A percentile compares a stretch with the other conserved stretches of the same genome.
phyloP scores from a whole-genome alignment of 2,329 filamentous ascomycete species.

The Fragosphaeria purpurea region DNA sequence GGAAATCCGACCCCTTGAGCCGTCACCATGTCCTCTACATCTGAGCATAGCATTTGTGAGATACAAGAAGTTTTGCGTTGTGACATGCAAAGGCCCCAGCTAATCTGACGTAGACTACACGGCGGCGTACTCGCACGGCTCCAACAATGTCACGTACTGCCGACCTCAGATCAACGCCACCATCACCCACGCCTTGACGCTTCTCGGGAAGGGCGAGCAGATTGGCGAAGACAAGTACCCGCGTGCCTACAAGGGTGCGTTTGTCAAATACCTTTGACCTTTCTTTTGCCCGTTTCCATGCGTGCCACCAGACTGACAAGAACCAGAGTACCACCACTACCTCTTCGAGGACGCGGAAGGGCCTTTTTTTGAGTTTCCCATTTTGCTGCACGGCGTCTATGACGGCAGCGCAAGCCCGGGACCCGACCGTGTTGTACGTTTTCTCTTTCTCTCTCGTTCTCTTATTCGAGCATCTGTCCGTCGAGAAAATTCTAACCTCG shows the following conservation, averaged over 20 bases:
- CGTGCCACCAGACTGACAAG: not conserved
- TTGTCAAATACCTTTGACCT: not conserved
- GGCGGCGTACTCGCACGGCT: constrained; percentile 6
- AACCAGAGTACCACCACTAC: constrained; percentile 2
- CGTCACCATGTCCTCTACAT: too few species aligned
- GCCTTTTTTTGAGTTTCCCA: constrained; percentile 12
- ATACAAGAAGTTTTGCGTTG: too few species aligned
- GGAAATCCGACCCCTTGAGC: too few species aligned
- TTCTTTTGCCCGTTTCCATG: not conserved
- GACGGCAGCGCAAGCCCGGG: constrained; percentile 5
- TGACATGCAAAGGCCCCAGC: too few species aligned
- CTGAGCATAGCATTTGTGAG: too few species aligned
- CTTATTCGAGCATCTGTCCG: too few species aligned
- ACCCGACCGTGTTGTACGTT: constrained; percentile 7
- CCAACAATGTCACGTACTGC: constrained; percentile 4
- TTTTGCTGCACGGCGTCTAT: constrained; percentile 6
- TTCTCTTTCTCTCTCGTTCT: too few species aligned
- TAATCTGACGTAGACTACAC: constrained; percentile 5
- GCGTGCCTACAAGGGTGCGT: constrained; percentile 7
- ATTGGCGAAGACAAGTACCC: constrained; percentile 9
- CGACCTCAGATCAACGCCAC: constrained; percentile 7
- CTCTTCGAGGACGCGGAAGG: constrained; percentile 1
- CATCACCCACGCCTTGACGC: constrained; percentile 5
- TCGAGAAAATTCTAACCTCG: too few species aligned
- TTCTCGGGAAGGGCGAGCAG: constrained; percentile 9